Percentiles rank a stretch among this genome's conserved stretches.
phyloP scores from a whole-genome alignment of 371 early-diverging fungal species.

The Lichtheimia hyalospora region DNA sequence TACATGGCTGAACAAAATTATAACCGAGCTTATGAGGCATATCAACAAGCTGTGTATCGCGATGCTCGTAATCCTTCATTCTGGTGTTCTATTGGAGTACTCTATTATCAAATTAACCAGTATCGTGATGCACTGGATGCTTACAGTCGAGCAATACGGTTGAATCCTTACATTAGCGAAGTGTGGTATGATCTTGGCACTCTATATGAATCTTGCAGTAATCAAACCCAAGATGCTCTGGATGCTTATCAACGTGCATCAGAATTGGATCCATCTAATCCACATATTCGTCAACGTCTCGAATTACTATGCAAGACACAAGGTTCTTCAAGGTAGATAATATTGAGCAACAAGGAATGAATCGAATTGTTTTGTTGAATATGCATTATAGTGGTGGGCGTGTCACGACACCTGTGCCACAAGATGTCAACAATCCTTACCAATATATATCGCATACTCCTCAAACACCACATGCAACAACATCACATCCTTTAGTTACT shows the following conservation, averaged over 20 bases:
- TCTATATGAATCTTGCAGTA: slow-evolving; percentile 96
- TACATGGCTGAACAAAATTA: slow-evolving; percentile 95
- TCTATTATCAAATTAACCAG: slow-evolving; percentile 96
- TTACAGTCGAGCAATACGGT: slow-evolving; percentile 91
- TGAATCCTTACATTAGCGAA: slow-evolving; percentile 93
- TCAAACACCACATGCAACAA: slow-evolving; percentile 6
- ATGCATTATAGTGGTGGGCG: not conserved
- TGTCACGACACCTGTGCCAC: slow-evolving; percentile 52
- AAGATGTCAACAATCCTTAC: slow-evolving; percentile 57
- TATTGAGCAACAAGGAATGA: not conserved
- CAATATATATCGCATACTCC: slow-evolving; percentile 27
- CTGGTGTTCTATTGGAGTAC: slow-evolving; percentile 98
- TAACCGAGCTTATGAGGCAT: slow-evolving; percentile 95
- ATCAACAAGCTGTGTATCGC: slow-evolving; percentile 95
- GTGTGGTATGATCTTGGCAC: slow-evolving; percentile 97
- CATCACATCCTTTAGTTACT: slow-evolving; percentile 14
- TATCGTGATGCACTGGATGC: slow-evolving; percentile 97
- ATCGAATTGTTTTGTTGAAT: too few relatives aligned
- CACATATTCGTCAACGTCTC: slow-evolving; percentile 81
- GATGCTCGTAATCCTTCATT: slow-evolving; percentile 94
- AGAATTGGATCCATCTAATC: slow-evolving; percentile 80
- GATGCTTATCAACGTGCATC: slow-evolving; percentile 95
- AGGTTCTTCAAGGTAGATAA: slow-evolving; percentile 2
- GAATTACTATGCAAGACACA: slow-evolving; percentile 37
- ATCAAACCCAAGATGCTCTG: slow-evolving; percentile 93